phyloP scores from a whole-genome alignment of 31 red algal genomes.

The Pterothamnion heteromorphum region DNA sequence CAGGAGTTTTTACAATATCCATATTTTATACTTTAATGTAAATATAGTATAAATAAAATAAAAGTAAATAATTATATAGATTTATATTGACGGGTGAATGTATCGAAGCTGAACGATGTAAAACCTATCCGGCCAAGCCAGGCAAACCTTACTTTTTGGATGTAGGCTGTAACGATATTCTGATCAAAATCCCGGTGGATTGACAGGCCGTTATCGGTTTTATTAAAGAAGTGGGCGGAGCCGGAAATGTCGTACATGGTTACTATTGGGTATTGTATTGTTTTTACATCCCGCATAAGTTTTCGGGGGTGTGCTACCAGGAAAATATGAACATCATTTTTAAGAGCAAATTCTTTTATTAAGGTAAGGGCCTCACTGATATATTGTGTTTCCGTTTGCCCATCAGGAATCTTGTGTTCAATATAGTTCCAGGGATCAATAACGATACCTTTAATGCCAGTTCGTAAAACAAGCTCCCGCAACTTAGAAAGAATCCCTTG shows the following conservation, averaged over 20 bases:
- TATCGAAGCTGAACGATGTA: no score
- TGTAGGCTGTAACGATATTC: neutral
- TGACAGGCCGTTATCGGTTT: neutral
- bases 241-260: neutral
- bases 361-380: neutral
- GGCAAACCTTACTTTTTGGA: neutral
- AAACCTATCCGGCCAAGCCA: no score
- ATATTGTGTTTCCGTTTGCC: neutral
- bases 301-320: neutral
- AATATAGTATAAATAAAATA: no score
- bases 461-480: neutral
- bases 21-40: no score
- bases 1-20: no score
- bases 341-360: neutral
- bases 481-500: neutral
- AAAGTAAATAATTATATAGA: no score
- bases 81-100: no score
- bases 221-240: conserved; percentile 4
- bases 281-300: neutral
- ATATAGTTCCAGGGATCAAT: neutral
- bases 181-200: neutral
- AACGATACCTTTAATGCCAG: neutral
- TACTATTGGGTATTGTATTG: neutral
- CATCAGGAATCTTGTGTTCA: neutral
- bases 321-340: neutral